Evolutionary conservation across 352 stramenopile genomes (phyloP).

Genomic region (Pythium scleroteichum): DNA sequence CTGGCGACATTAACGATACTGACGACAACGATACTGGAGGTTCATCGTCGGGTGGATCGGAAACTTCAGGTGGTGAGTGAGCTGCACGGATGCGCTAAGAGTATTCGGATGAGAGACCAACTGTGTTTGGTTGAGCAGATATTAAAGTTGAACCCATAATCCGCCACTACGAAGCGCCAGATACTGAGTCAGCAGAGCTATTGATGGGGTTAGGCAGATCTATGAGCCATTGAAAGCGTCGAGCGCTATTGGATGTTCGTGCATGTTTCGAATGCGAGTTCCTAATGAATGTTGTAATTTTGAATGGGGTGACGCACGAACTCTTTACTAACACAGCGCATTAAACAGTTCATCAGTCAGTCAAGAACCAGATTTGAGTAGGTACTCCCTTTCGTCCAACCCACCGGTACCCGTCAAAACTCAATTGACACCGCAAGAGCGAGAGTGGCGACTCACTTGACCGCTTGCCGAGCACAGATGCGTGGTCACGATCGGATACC

Average conservation of each 20-base stretch:
- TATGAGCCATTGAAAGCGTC: constrained; percentile 1
- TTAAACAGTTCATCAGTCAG: too few species aligned
- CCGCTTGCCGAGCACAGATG: too few species aligned
- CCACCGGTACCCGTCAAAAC: too few species aligned
- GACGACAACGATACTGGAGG: constrained; percentile 18
- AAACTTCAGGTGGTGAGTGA: constrained; percentile 33
- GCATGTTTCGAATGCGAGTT: constrained; percentile 1
- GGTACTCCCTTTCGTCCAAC: too few species aligned
- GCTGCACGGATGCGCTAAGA: constrained; percentile 22
- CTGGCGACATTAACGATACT: neutral
- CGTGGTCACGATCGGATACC: too few species aligned
- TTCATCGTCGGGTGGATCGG: constrained; percentile 5
- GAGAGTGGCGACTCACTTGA: too few species aligned
- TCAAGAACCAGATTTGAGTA: too few species aligned
- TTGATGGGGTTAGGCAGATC: constrained; percentile 53
- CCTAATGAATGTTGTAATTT: constrained; percentile 3
- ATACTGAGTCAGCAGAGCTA: constrained; percentile 57
- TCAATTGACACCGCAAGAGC: too few species aligned
- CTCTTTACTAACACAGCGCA: too few species aligned
- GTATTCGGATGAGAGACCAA: neutral
- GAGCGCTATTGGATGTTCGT: constrained; percentile 7
- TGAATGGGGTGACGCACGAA: too few species aligned
- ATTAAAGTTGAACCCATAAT: constrained; percentile 21
- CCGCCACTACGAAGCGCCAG: constrained; percentile 21
- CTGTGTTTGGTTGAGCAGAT: constrained; percentile 1